phyloP scores from a whole-genome alignment of 164 flowering plant genomes.

The Berberis vulgaris region DNA sequence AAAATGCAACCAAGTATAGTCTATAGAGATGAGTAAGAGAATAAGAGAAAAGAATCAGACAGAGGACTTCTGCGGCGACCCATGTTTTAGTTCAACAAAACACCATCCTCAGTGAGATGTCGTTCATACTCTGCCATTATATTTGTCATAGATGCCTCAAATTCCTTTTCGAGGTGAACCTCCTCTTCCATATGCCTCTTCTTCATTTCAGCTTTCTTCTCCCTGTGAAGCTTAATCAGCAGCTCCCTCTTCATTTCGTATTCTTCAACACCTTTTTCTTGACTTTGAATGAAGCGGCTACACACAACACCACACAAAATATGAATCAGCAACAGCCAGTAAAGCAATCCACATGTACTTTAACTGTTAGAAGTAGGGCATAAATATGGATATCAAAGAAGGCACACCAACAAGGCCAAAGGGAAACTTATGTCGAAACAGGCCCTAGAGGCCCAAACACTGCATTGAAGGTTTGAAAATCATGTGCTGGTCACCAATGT shows the following conservation, averaged over 20 bases:
- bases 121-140: slow-evolving; percentile 50
- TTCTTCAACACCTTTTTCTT: slow-evolving; percentile 47
- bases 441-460: too few relatives aligned
- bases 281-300: slow-evolving; percentile 32
- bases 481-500: neutral
- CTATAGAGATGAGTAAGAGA: too few relatives aligned
- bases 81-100: too few relatives aligned
- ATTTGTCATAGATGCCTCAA: slow-evolving; percentile 26
- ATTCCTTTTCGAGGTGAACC: slow-evolving; percentile 44
- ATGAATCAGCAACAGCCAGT: neutral
- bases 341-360: neutral
- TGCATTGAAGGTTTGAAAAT: too few relatives aligned
- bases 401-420: too few relatives aligned
- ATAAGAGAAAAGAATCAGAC: too few relatives aligned
- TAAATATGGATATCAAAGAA: too few relatives aligned
- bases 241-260: slow-evolving; percentile 47
- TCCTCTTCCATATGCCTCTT: slow-evolving; percentile 41
- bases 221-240: slow-evolving; percentile 33
- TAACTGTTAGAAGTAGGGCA: neutral
- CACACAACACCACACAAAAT: slow-evolving; percentile 33
- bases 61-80: too few relatives aligned
- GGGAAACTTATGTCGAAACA: too few relatives aligned
- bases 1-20: too few relatives aligned
- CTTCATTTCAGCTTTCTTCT: slow-evolving; percentile 39
- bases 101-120: neutral